Evolutionary conservation across 768 basidiomycete genomes (phyloP), one percentile per base, ranked within the genome.

Genomic region (Epithele typhae): DNA sequence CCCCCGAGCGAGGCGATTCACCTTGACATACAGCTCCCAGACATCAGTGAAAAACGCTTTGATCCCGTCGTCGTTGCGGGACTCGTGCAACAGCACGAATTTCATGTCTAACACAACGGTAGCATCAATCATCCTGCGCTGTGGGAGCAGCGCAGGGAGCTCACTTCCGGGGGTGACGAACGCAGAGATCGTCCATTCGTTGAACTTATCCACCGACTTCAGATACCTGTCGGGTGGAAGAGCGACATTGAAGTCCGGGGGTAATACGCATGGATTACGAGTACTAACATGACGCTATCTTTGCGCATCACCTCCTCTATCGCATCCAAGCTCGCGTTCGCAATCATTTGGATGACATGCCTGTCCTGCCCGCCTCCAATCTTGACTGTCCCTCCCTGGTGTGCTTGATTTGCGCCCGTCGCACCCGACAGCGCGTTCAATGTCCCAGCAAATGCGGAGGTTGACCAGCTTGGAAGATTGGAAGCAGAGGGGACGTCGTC

Each of bases 301-400:
- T 81, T 83, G 54, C 84, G 76, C 81, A 90, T 90, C 37, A 87
- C 78, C 59, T 99, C 96, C 59, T 99, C 96, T 49, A 99, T 81
- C 58, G 84, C 82, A 68, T 99, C 96, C 65, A 99, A 69, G 59
- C 90, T 92, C 41, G 92, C 92, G 65, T 98, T 95, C 18, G 94
- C 95, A 60, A 98, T 92, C 90, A 99, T 96, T 73, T 98, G 95
- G 59, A 94, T 89, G 49, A 99, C 91, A 77, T 96, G 92, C 43
- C 89, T 75, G 61, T 91, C 87, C 67, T 86, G 86, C 12, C 86
- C 90, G 5, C 87, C 85, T 10, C 86, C 89, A 65, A 87, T 80
- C 55, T 78, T 73, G 25, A 78, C 77, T 10, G 71, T 73, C 15
- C 80, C 82, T n/a, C 83, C 78, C 35, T 78, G 73, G 54, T 69